These are phyloP conservation scores for Planoprotostelium fungivorum DNA, from an alignment of 78 protist species.

Conservation along the genomic window DNA sequence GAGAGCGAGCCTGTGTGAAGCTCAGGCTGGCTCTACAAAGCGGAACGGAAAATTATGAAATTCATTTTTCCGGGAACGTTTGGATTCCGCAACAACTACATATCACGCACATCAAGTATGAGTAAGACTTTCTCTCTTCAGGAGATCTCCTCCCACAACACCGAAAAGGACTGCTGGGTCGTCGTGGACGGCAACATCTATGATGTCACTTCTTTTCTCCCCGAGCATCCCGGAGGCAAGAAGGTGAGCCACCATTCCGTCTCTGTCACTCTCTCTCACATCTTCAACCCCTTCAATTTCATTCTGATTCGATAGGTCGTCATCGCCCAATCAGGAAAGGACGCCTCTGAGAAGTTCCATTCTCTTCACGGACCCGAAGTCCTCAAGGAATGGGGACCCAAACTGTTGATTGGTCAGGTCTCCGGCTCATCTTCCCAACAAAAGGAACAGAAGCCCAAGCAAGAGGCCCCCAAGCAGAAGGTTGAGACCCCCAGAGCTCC, in stretches of 20 bases:
- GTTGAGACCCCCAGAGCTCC: background rate
- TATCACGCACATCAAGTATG: too few relatives aligned
- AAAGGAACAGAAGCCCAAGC: background rate
- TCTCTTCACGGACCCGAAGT: background rate
- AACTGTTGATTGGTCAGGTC: background rate
- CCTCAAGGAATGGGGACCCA: background rate
- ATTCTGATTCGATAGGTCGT: background rate
- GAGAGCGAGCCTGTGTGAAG: too few relatives aligned
- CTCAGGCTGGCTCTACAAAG: too few relatives aligned
- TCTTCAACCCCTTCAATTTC: too few relatives aligned
- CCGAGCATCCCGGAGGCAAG: slow-evolving; percentile 50
- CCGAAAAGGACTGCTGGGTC: slow-evolving; percentile 63
- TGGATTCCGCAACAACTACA: too few relatives aligned
- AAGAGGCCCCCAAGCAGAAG: background rate
- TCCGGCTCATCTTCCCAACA: background rate
- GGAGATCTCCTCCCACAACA: slow-evolving; percentile 47
- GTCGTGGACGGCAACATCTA: slow-evolving; percentile 55
- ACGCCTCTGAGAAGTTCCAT: background rate
- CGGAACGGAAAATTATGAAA: too few relatives aligned
- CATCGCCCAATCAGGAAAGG: background rate
- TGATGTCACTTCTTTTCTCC: slow-evolving; percentile 36
- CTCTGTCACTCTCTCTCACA: too few relatives aligned
- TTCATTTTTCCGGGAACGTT: too few relatives aligned
- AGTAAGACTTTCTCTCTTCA: slow-evolving; percentile 18
- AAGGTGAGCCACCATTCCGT: too few relatives aligned